Conservation (phyloP, 2,329 filamentous ascomycete genomes). For the Magnaporthiopsis incrustans region DNA sequence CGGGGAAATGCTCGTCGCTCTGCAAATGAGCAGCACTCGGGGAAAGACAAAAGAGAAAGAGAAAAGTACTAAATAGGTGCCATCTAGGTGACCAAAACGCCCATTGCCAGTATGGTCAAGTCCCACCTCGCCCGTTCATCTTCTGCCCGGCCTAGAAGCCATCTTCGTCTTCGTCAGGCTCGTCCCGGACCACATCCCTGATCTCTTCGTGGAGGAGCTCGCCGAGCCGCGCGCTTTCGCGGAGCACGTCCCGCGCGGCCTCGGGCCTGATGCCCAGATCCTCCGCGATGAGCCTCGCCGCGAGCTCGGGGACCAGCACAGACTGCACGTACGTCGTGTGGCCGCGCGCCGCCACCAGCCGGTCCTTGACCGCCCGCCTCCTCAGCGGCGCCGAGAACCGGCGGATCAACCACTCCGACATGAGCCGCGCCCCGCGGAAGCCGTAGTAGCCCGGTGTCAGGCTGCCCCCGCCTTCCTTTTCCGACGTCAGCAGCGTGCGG, state of each 20-base stretch:
- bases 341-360: slow-evolving; percentile 57
- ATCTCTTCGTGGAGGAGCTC: slow-evolving; percentile 59
- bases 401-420: slow-evolving; percentile 61
- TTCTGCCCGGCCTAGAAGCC: not conserved
- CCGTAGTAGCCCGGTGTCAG: slow-evolving; percentile 80
- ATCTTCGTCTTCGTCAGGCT: slow-evolving; percentile 9
- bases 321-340: slow-evolving; percentile 58
- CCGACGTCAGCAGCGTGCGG: slow-evolving; percentile 38
- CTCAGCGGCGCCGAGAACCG: slow-evolving; percentile 54
- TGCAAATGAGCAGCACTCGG: too few species aligned
- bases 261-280: slow-evolving; percentile 39
- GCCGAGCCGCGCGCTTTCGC: slow-evolving; percentile 60
- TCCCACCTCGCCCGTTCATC: not conserved
- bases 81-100: too few species aligned
- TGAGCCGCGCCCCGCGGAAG: slow-evolving; percentile 59
- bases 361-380: slow-evolving; percentile 53
- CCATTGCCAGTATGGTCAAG: too few species aligned
- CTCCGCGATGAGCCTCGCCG: slow-evolving; percentile 46
- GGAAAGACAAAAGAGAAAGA: too few species aligned
- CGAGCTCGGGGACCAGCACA: slow-evolving; percentile 69
- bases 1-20: too few species aligned
- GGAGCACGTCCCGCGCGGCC: slow-evolving; percentile 47
- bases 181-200: slow-evolving; percentile 40
- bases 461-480: slow-evolving; percentile 32
- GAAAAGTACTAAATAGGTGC: too few species aligned